Evolutionary conservation across 768 basidiomycete species (phyloP), one percentile per base, ranked within the genome.

Genomic region (Kwoniella bestiolae): DNA sequence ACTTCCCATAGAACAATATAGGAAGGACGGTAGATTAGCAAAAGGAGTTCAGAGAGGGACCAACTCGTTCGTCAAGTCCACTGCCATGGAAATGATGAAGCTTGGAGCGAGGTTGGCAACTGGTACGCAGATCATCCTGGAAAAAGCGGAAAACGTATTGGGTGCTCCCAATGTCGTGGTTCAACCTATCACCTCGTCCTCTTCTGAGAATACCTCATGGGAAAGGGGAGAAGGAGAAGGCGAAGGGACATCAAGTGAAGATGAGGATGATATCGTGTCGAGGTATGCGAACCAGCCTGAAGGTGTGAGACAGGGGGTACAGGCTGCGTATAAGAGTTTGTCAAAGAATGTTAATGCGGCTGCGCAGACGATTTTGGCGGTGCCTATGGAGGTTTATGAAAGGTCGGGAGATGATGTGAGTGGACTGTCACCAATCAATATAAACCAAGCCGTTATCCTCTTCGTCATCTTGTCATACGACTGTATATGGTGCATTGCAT

Each of bases 371-470:
- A 98, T 99, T 67, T 85, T 99, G 38, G 95, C 96, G 0, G 92
- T 99, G 0, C 96, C 96, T 1, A 97, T 98, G 95, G 96, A 98
- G 80, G 93, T 97, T 11, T 95, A 97, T 72, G 96, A 99, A 81
- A 85, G 91, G 65, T 91, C 93, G 9, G 92, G 92, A 7, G 90
- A 89, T 62, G 91, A 96, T 86, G 94, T 90, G 71, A 73, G 86
- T 83, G n/a, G n/a, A n/a, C n/a, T n/a, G n/a, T n/a, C n/a, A n/a
- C n/a, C n/a, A n/a, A n/a, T n/a, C n/a, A n/a, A n/a, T n/a, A n/a
- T n/a, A n/a, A n/a, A n/a, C n/a, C n/a, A n/a, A n/a, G n/a, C n/a
- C n/a, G n/a, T n/a, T n/a, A n/a, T n/a, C n/a, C n/a, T n/a, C n/a
- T n/a, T n/a, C n/a, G n/a, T n/a, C n/a, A n/a, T n/a, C n/a, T n/a